phyloP scores from a whole-genome alignment of 805 yeast species.

The Starmerella potacharoeniae region DNA sequence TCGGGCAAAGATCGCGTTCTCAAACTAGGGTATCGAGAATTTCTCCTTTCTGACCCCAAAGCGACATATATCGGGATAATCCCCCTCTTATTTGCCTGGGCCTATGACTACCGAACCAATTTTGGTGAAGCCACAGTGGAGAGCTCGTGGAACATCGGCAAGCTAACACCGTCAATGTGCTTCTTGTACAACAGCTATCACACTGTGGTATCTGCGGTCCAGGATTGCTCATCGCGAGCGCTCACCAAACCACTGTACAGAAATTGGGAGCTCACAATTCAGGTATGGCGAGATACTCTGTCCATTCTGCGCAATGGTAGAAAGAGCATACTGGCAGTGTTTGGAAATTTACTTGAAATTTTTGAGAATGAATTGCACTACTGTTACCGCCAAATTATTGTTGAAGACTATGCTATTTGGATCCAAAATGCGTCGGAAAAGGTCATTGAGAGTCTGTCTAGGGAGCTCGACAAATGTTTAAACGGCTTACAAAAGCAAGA shows the following conservation, averaged over 20 bases:
- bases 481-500: slow-evolving; percentile 3
- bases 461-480: slow-evolving; percentile 18
- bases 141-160: slow-evolving; percentile 91
- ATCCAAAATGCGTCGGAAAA: slow-evolving; percentile 21
- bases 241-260: slow-evolving; percentile 72
- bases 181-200: slow-evolving; percentile 44
- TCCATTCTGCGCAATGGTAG: slow-evolving; percentile 57
- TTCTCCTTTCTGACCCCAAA: slow-evolving; percentile 44
- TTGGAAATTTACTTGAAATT: slow-evolving; percentile 54
- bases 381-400: slow-evolving; percentile 20
- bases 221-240: slow-evolving; percentile 61
- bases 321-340: slow-evolving; percentile 45
- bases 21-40: slow-evolving; percentile 52
- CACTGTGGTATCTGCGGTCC: slow-evolving; percentile 42
- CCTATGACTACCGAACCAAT: slow-evolving; percentile 65
- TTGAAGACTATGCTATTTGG: slow-evolving; percentile 24
- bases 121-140: slow-evolving; percentile 66
- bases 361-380: slow-evolving; percentile 38
- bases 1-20: slow-evolving; percentile 56
- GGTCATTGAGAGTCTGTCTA: slow-evolving; percentile 14
- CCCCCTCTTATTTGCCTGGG: slow-evolving; percentile 58
- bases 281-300: slow-evolving; percentile 69
- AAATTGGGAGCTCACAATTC: slow-evolving; percentile 45
- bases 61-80: slow-evolving; percentile 53
- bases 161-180: slow-evolving; percentile 64